Evolutionary conservation across 2,329 filamentous ascomycete genomes (phyloP).

Genomic region (Apiospora phragmitis): DNA sequence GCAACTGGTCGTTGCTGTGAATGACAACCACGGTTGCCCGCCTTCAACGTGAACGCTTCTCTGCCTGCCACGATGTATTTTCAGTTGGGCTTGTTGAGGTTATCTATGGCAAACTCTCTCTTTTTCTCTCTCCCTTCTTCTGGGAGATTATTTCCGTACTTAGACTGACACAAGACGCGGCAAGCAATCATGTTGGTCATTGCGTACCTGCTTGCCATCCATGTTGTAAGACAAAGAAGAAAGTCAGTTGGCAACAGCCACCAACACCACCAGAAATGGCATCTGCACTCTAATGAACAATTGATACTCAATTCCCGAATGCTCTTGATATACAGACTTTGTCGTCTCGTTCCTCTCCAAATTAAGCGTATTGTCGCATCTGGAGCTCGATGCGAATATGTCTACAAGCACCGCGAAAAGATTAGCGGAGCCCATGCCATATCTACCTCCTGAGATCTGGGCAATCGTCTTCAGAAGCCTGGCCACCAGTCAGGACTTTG

Average conservation of each 20-base stretch:
- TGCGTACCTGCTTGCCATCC: background rate
- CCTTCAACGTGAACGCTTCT: background rate
- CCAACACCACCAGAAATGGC: background rate
- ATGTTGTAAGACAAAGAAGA: background rate
- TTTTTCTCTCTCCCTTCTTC: background rate
- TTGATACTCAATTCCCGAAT: background rate
- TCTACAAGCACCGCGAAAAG: background rate
- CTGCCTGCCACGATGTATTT: background rate
- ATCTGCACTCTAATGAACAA: background rate
- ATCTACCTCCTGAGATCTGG: slow-evolving; percentile 14
- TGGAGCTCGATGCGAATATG: background rate
- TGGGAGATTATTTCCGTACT: background rate
- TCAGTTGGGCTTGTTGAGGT: background rate
- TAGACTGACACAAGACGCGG: background rate
- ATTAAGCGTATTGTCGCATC: background rate
- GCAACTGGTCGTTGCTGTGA: background rate
- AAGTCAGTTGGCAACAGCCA: too few relatives aligned
- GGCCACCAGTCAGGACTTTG: slow-evolving; percentile 13
- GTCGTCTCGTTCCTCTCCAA: too few relatives aligned
- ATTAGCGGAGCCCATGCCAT: background rate
- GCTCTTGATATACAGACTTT: background rate
- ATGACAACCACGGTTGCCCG: background rate
- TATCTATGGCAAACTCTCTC: background rate
- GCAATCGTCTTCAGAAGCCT: slow-evolving; percentile 7
- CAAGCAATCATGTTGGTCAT: background rate